phyloP scores from a whole-genome alignment of 331 rosid species.

The Malus hybrid region DNA sequence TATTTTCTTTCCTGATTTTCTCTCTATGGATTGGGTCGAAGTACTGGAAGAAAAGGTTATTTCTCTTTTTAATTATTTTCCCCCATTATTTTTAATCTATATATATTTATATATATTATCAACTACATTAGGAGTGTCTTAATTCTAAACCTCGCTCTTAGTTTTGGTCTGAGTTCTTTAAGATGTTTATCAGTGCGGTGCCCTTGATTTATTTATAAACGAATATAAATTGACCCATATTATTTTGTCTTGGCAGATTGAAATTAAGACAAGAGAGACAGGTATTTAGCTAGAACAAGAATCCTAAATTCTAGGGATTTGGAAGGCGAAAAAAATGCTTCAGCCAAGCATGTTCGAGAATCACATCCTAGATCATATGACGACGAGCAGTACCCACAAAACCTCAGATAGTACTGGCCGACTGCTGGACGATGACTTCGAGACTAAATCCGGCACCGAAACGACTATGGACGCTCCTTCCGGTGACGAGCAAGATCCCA shows the following conservation, averaged over 20 bases:
- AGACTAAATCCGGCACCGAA: constrained; percentile 46
- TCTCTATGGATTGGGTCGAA: background rate
- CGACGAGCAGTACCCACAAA: constrained; percentile 25
- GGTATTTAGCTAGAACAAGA: background rate
- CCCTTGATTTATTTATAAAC: background rate
- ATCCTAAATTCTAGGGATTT: constrained; percentile 1
- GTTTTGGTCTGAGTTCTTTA: constrained; percentile 4
- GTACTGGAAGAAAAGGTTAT: background rate
- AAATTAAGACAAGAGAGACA: background rate
- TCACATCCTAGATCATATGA: constrained; percentile 29
- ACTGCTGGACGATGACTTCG: constrained; percentile 39
- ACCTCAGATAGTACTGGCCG: constrained; percentile 20
- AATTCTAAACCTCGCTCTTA: background rate
- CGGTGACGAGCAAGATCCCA: constrained; percentile 59
- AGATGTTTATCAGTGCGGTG: background rate
- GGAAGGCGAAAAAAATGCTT: constrained; percentile 31
- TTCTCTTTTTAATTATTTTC: background rate
- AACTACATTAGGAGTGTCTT: background rate
- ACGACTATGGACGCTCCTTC: constrained; percentile 40
- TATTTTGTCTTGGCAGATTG: constrained; percentile 22
- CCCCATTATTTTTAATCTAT: background rate
- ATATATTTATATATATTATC: background rate
- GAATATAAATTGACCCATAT: background rate
- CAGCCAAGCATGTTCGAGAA: constrained; percentile 44
- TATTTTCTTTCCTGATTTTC: background rate